Percentiles rank a stretch among this genome's conserved stretches.
These are phyloP conservation scores for Capronia coronata DNA, from an alignment of 2,329 filamentous ascomycete genomes.

Conservation along the genomic window DNA sequence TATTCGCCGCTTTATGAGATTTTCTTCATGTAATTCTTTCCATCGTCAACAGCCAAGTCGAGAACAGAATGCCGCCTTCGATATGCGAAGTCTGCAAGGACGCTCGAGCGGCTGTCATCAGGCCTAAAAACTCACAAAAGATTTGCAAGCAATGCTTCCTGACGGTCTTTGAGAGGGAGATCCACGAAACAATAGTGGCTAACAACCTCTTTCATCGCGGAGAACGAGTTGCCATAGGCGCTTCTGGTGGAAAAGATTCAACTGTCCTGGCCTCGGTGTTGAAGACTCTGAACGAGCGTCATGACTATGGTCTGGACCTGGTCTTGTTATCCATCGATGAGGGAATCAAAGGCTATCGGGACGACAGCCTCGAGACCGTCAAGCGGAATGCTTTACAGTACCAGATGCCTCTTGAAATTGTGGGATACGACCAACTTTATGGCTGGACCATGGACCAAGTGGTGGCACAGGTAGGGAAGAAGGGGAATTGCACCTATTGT, in stretches of 20 bases:
- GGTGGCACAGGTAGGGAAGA: constrained; percentile 91
- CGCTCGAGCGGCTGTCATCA: constrained; percentile 77
- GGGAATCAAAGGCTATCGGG: constrained; percentile 92
- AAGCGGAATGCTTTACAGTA: constrained; percentile 90
- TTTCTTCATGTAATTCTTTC: not conserved
- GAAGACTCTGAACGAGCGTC: constrained; percentile 85
- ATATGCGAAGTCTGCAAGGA: constrained; percentile 69
- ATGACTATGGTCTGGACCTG: constrained; percentile 78
- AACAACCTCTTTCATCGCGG: constrained; percentile 75
- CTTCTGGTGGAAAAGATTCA: constrained; percentile 94
- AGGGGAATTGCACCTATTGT: constrained; percentile 98
- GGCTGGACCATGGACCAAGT: constrained; percentile 99
- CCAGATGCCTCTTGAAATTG: constrained; percentile 81
- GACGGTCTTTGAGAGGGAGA: constrained; percentile 78
- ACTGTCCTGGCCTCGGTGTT: constrained; percentile 91
- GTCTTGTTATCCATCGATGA: constrained; percentile 90
- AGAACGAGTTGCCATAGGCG: constrained; percentile 86
- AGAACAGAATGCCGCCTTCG: constrained; percentile 61
- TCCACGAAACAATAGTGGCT: constrained; percentile 82
- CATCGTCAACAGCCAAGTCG: not conserved
- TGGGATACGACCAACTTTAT: constrained; percentile 89
- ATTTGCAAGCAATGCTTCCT: constrained; percentile 89
- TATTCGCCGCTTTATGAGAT: not conserved
- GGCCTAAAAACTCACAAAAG: constrained; percentile 91
- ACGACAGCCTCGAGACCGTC: constrained; percentile 92